Base-by-base conservation (phyloP, 345 rosid genomes). In the Alliaria petiolata region DNA sequence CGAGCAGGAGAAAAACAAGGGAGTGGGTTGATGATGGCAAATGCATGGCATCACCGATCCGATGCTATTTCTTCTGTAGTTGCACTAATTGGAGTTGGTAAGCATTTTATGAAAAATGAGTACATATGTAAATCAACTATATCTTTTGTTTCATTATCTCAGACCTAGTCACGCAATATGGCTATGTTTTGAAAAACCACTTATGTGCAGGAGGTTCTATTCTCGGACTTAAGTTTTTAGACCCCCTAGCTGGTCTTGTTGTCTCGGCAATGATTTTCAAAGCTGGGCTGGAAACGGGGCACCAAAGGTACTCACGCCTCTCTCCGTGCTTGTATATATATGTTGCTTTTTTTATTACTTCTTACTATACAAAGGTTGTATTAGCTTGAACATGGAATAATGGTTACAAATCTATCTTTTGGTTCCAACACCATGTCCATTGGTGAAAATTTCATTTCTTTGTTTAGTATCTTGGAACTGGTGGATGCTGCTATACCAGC, bases 11-110 rank as follows among this genome's bases (percentile, higher is more conserved):
- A 91, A 75, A 89, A 67, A 65, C 91, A 76, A 69, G 95, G 95
- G 39, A 93, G 98, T 82, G 93, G 90, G 46, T 78, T 93, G 63
- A 93, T 93, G 98, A 93, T 83, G 79, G 98, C 98, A 69, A 93
- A 93, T 82, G 97, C 97, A 54, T 93, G 98, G 98, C 98, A 93
- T 82, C 98, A 91, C 81, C 97, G 97, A 54, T 86, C 90, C 19
- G 96, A 93, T 87, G 98, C 97, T 12, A 76, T 93, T 73, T 93
- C 98, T 36, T 93, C 97, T 40, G 63, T 93, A 39, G 91, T 93
- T 76, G 93, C 98, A 46, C 90, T 93, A 42, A 72, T 93, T 71
- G 98, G 98, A 61, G 91, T 82, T 79, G 93, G 93, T 87, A 84
- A 83, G 84, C 72, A 20, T 16, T 74, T 46, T n/a, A n/a, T n/a